Percentiles rank a stretch among this genome's conserved stretches.
These are phyloP conservation scores for Bolboschoenus planiculmis DNA, from an alignment of 176 grass and related monocot genomes.

Conservation along the genomic window DNA sequence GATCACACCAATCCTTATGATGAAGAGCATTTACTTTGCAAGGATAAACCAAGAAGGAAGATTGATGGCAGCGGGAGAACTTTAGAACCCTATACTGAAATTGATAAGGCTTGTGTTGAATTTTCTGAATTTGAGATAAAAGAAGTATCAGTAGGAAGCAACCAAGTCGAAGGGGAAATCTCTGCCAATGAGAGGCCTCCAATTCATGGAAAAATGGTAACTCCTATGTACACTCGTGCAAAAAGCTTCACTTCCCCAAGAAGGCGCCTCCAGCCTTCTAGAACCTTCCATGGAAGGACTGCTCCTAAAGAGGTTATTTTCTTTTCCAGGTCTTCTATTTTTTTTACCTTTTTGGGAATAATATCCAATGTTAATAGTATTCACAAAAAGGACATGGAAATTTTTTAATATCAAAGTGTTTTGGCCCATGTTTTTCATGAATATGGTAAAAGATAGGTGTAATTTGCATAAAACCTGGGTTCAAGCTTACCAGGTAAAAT, in stretches of 20 bases:
- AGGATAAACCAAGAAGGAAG: constrained; percentile 57
- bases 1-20: constrained; percentile 39
- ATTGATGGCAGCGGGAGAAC: constrained; percentile 41
- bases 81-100: constrained; percentile 30
- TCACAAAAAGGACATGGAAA: not conserved
- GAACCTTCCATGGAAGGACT: constrained; percentile 63
- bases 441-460: not conserved
- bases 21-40: constrained; percentile 33
- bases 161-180: constrained; percentile 36
- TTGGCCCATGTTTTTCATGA: not conserved
- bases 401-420: not conserved
- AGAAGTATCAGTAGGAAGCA: constrained; percentile 36
- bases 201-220: constrained; percentile 25
- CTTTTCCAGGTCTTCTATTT: not conserved
- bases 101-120: constrained; percentile 42
- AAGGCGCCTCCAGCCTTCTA: constrained; percentile 44
- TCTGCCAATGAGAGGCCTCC: constrained; percentile 36
- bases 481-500: not conserved
- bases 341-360: not conserved
- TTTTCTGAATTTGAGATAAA: constrained; percentile 26
- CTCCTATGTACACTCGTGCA: constrained; percentile 39
- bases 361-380: not conserved
- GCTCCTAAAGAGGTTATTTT: constrained; percentile 40
- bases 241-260: constrained; percentile 54
- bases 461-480: not conserved